phyloP scores from a whole-genome alignment of 805 yeast species.

The Komagataella populi region DNA sequence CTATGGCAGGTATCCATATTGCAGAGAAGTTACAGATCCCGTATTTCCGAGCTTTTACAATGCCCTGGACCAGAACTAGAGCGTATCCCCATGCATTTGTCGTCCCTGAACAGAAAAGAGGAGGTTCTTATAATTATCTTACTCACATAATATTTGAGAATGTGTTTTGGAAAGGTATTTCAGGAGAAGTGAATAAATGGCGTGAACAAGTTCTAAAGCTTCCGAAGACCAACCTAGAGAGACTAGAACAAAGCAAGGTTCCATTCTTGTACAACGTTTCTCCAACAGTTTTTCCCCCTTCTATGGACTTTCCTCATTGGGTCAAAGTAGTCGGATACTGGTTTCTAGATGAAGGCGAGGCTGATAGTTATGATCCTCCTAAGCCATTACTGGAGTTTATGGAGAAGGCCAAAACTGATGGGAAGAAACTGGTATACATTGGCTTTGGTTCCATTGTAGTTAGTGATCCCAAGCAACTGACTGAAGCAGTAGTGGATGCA shows the following conservation, averaged over 20 bases:
- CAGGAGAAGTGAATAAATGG: slow-evolving; percentile 83
- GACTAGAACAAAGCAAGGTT: slow-evolving; percentile 61
- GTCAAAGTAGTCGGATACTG: slow-evolving; percentile 92
- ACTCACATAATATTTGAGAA: slow-evolving; percentile 91
- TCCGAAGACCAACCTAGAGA: slow-evolving; percentile 55
- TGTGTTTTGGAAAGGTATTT: slow-evolving; percentile 85
- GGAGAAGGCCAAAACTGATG: slow-evolving; percentile 38
- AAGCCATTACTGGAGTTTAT: slow-evolving; percentile 44
- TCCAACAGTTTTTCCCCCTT: slow-evolving; percentile 81
- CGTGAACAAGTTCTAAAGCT: slow-evolving; percentile 53
- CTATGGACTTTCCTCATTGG: slow-evolving; percentile 92
- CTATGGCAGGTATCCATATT: slow-evolving; percentile 90
- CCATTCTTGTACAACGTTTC: slow-evolving; percentile 88
- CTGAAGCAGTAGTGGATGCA: slow-evolving; percentile 66
- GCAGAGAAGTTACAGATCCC: slow-evolving; percentile 89
- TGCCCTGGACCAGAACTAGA: slow-evolving; percentile 97
- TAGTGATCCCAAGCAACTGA: slow-evolving; percentile 63
- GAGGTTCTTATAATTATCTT: slow-evolving; percentile 85
- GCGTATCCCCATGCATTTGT: slow-evolving; percentile 95
- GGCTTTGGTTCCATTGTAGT: slow-evolving; percentile 97
- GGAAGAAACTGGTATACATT: slow-evolving; percentile 70
- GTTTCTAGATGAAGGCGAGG: slow-evolving; percentile 65
- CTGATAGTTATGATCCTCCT: slow-evolving; percentile 44
- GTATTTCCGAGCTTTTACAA: slow-evolving; percentile 88
- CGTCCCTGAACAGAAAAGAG: slow-evolving; percentile 86